Conservation (phyloP, 768 basidiomycete genomes). For the Cubamyces sp. region DNA sequence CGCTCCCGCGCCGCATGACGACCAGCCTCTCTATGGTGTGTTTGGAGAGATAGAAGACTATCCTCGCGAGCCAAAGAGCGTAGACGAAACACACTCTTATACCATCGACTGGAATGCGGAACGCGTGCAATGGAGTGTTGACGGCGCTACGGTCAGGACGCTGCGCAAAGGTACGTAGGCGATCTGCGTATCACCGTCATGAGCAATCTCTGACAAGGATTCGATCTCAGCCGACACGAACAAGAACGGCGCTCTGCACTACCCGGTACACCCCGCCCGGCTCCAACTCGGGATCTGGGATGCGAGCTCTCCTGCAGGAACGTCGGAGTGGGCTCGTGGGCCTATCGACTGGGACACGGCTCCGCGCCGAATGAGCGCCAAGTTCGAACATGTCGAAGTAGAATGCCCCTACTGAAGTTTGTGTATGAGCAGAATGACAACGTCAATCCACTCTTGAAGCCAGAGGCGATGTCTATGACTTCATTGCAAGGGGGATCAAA, state of each 20-base stretch:
- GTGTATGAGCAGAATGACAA: too few relatives aligned
- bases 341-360: conserved; percentile 45
- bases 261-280: conserved; percentile 42
- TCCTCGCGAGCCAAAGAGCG: conserved; percentile 20
- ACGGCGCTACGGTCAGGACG: conserved; percentile 40
- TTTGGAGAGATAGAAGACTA: conserved; percentile 41
- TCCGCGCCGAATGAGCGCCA: conserved; percentile 39
- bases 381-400: conserved; percentile 41
- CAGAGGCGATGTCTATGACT: too few relatives aligned
- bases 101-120: conserved; percentile 45
- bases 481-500: too few relatives aligned
- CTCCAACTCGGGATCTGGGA: conserved; percentile 53
- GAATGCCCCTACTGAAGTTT: conserved; percentile 37
- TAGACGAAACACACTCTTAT: conserved; percentile 38
- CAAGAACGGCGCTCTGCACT: conserved; percentile 41
- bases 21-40: conserved; percentile 41
- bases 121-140: conserved; percentile 46
- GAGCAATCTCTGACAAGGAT: background rate
- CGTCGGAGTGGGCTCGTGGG: conserved; percentile 47
- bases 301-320: conserved; percentile 45
- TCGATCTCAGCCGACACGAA: conserved; percentile 36
- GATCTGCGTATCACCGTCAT: background rate
- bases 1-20: conserved; percentile 37
- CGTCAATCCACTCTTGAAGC: too few relatives aligned
- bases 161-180: conserved; percentile 31